phyloP scores from a whole-genome alignment of 768 basidiomycete genomes.

The Suillus discolor region DNA sequence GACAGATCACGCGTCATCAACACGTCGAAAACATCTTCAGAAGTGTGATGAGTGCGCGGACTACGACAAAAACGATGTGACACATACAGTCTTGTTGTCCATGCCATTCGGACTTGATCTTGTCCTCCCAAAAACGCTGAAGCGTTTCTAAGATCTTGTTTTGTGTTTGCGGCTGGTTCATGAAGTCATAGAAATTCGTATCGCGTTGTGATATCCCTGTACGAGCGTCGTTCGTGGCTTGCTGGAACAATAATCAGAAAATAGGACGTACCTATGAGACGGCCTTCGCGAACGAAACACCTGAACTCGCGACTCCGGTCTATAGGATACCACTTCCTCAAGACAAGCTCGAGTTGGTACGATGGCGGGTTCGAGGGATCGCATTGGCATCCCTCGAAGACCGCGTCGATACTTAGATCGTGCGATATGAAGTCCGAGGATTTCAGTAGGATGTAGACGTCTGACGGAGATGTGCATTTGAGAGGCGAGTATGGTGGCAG shows the following conservation, averaged over 20 bases:
- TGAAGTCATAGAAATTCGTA: conserved; percentile 84
- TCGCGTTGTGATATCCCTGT: conserved; percentile 87
- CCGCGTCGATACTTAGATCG: conserved; percentile 59
- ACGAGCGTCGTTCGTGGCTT: not conserved
- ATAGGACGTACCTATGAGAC: too few species aligned
- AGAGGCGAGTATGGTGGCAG: conserved; percentile 81
- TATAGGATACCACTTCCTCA: too few species aligned
- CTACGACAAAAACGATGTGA: not conserved
- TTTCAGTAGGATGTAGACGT: conserved; percentile 91
- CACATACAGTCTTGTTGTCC: conserved; percentile 65
- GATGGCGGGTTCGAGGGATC: conserved; percentile 13
- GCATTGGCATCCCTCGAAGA: conserved; percentile 67
- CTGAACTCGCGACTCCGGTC: too few species aligned
- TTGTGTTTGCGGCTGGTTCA: conserved; percentile 63
- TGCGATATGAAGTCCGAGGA: conserved; percentile 89
- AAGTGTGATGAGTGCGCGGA: not conserved
- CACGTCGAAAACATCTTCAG: conserved; percentile 80
- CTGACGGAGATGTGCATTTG: conserved; percentile 84
- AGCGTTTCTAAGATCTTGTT: conserved; percentile 55
- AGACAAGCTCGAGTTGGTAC: conserved; percentile 78
- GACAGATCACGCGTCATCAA: conserved; percentile 81
- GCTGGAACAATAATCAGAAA: too few species aligned
- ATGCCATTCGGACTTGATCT: conserved; percentile 63
- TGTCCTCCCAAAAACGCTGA: conserved; percentile 63
- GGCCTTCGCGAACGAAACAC: too few species aligned